Evolutionary conservation across 768 basidiomycete species (phyloP), one percentile per base, ranked within the genome.

Genomic region (Cubamyces sp.): DNA sequence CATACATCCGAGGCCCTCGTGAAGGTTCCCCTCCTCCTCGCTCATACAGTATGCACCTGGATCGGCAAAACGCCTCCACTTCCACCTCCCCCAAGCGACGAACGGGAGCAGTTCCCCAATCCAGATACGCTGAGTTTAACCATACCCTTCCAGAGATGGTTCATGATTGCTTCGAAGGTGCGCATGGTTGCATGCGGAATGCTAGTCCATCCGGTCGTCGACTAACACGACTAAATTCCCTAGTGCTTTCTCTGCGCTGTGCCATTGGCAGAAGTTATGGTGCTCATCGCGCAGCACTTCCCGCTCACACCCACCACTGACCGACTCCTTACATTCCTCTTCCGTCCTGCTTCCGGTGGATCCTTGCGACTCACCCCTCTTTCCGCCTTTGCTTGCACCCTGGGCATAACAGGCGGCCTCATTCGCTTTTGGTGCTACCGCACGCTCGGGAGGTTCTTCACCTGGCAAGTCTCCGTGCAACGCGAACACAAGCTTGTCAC

Each of bases 391-490:
- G 57, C 30, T 5, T 59, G 57, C n/a, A 19, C 34, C 15, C 23
- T 50, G 39, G 47, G 46, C 9, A 30, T 41, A 11, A 6, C 37
- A 3, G 57, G 57, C 3, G 47, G 57, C n/a, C 34, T 51, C 15
- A 59, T 41, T 8, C 57, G 57, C 5, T 9, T 59, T 6, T 37
- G 45, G 30, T 59, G 57, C 26, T 37, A 50, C 41, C 57, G 57
- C 21, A 45, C 65, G 40, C 58, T 68, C 7, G 67, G 65, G 1
- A 11, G 5, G 19, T 25, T 61, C 50, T 68, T 66, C 54, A 68
- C 67, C 7, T 64, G 60, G 55, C 43, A 61, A 19, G 52, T 66
- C 37, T 49, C 62, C 39, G 45, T 64, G 21, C 46, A 53, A 21
- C 40, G 19, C 8, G 34, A 61, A 25, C 67, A 68, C 56, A 57